phyloP scores from a whole-genome alignment of 1,284 basidiomycete species.

The Waitea zeae region DNA sequence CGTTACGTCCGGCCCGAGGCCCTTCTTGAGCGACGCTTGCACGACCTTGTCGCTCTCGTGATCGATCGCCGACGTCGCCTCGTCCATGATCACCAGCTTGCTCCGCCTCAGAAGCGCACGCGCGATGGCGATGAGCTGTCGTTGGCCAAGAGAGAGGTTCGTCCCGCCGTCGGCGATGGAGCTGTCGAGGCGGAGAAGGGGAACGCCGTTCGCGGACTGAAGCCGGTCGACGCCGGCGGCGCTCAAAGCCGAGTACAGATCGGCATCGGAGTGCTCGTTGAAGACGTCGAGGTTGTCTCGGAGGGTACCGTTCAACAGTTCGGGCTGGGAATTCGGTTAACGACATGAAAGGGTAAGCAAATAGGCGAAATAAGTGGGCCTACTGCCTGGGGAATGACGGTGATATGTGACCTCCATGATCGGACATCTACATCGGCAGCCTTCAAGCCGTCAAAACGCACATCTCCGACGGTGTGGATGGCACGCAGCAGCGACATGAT shows the following conservation, averaged over 20 bases:
- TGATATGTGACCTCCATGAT: constrained; percentile 23
- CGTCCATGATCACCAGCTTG: constrained; percentile 19
- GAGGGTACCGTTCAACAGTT: constrained; percentile 17
- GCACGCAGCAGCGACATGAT: constrained; percentile 23
- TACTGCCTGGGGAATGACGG: constrained; percentile 25
- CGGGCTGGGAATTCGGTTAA: constrained; percentile 17
- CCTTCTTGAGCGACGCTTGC: constrained; percentile 12
- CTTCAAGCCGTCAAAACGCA: constrained; percentile 17
- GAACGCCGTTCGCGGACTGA: constrained; percentile 7
- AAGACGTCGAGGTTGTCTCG: constrained; percentile 28
- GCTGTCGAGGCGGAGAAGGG: constrained; percentile 15
- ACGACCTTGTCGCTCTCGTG: constrained; percentile 10
- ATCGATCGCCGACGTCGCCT: constrained; percentile 9
- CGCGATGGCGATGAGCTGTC: constrained; percentile 18
- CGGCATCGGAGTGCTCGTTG: constrained; percentile 29
- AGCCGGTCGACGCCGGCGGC: constrained; percentile 15
- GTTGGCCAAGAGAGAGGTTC: constrained; percentile 32
- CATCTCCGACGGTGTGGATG: constrained; percentile 21
- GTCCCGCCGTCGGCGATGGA: constrained; percentile 17
- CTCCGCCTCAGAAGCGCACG: constrained; percentile 15
- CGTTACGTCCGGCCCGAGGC: constrained; percentile 13
- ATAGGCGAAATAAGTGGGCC: no score
- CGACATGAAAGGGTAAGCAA: neutral
- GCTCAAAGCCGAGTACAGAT: constrained; percentile 13
- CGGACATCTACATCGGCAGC: constrained; percentile 21